Percentiles rank a stretch among this genome's conserved stretches.
These are phyloP conservation scores for Exobasidium rhododendri DNA, from an alignment of 1,284 basidiomycete genomes.

Conservation along the genomic window DNA sequence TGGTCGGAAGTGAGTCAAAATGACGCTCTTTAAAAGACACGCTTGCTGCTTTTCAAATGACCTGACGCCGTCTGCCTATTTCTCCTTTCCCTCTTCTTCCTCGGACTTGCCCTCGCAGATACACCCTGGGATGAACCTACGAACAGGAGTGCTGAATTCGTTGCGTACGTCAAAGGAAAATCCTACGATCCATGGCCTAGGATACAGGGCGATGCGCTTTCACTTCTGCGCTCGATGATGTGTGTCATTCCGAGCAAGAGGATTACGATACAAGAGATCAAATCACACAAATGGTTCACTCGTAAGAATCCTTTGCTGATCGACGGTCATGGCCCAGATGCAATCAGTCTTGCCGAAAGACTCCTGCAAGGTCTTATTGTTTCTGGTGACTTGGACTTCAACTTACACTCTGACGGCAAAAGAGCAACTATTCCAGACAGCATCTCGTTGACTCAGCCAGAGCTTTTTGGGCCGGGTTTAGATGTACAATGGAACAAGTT, in stretches of 20 bases:
- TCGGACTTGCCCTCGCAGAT: conserved; percentile 62
- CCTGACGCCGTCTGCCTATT: not conserved
- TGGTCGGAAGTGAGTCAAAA: conserved; percentile 65
- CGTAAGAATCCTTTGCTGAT: conserved; percentile 41
- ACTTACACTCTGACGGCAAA: conserved; percentile 49
- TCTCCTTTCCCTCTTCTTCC: not conserved
- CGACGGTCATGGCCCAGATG: conserved; percentile 48
- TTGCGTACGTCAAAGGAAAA: conserved; percentile 70
- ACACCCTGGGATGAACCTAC: conserved; percentile 98
- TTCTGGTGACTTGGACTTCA: conserved; percentile 46
- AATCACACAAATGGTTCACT: conserved; percentile 47
- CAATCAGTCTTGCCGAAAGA: conserved; percentile 50
- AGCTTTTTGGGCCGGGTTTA: conserved; percentile 27
- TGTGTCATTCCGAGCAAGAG: conserved; percentile 40
- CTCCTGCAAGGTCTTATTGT: conserved; percentile 51
- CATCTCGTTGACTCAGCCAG: conserved; percentile 51
- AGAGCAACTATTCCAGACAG: conserved; percentile 46
- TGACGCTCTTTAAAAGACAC: conserved; percentile 65
- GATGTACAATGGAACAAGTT: conserved; percentile 4
- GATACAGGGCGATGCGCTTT: conserved; percentile 63
- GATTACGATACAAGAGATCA: conserved; percentile 42
- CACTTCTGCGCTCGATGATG: conserved; percentile 40
- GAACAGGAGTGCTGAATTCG: conserved; percentile 71
- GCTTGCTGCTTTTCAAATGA: not conserved
- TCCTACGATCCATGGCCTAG: conserved; percentile 81